phyloP scores from a whole-genome alignment of 2,329 filamentous ascomycete species.

The Fusarium sp. region DNA sequence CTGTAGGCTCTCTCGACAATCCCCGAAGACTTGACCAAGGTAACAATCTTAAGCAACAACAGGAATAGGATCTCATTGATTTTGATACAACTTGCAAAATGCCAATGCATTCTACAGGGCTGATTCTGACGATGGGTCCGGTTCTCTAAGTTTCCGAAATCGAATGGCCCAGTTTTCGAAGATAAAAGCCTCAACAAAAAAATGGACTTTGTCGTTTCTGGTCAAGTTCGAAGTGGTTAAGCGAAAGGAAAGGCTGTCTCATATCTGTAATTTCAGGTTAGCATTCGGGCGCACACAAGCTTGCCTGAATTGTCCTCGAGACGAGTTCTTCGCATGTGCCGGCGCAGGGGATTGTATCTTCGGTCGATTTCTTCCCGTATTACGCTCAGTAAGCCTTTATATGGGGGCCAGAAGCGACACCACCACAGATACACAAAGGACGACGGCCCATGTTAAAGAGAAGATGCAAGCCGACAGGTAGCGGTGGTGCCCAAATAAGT shows the following conservation, averaged over 20 bases:
- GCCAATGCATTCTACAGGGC: slow-evolving; percentile 17
- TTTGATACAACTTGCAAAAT: not conserved
- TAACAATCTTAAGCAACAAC: not conserved
- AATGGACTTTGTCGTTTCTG: slow-evolving; percentile 4
- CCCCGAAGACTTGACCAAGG: not conserved
- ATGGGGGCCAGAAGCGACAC: slow-evolving; percentile 21
- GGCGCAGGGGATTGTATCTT: slow-evolving; percentile 13
- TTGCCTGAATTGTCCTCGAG: not conserved
- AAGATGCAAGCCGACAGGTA: not conserved
- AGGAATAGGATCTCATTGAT: not conserved
- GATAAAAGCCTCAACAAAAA: slow-evolving; percentile 25
- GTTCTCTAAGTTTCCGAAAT: slow-evolving; percentile 18
- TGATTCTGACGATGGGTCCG: slow-evolving; percentile 18
- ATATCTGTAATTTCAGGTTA: slow-evolving; percentile 5
- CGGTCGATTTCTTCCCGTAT: not conserved
- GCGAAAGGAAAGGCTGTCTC: not conserved
- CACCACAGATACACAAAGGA: not conserved
- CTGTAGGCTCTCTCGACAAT: not conserved
- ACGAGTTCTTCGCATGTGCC: slow-evolving; percentile 6
- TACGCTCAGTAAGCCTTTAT: not conserved
- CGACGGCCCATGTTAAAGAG: not conserved
- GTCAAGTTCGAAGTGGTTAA: slow-evolving; percentile 2
- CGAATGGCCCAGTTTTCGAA: slow-evolving; percentile 29
- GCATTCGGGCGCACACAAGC: not conserved
- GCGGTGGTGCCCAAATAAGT: not conserved